Evolutionary conservation across 1,139 yeast genomes (phyloP), one percentile per base, ranked within the genome.

Genomic region (Blastobotrys buckinghamii): DNA sequence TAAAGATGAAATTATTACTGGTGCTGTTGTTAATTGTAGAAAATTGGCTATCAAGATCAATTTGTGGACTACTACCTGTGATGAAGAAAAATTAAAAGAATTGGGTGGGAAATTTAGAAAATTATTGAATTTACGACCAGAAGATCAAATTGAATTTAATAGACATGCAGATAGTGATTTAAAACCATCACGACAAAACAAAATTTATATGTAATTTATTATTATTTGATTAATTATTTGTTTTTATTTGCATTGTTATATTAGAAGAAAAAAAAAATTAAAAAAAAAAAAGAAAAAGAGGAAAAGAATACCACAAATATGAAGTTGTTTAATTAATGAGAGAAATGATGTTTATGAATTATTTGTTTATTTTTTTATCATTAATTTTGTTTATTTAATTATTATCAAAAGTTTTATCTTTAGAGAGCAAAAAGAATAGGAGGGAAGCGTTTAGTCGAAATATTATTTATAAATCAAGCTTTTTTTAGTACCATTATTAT

Each of bases 11-110:
- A 94, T 89, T 72, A 95, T 94, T 60, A 90, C 88, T 68, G 99
- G 99, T 61, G 88, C 89, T 59, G 96, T 92, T 58, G 81, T 88
- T 66, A 88, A 87, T 67, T 81, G 87, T 61, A 84, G 97, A 76
- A 83, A 79, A 67, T 82, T 80, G 59, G 90, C 82, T 56, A 81
- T 78, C 75, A 84, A 90, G 70, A 79, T 92, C 66, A 92, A 95
- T 64, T 74, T 92, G 68, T 92, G 98, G 98, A 90, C 97, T 57
- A 83, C 81, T 68, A 81, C 86, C 61, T 80, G 82, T 61, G 82
- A 79, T 61, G 73, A 75, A 52, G 75, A 78, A 52, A 64, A 66
- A 46, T 64, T 69, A 48, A 71, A 60, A 50, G 61, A 78, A 48
- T 82, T 92, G 59, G 98, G 97, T 64, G 82, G 57, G 47, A 61